These are phyloP conservation scores for Cubamyces sp. DNA, from an alignment of 768 basidiomycete genomes.

Conservation along the genomic window DNA sequence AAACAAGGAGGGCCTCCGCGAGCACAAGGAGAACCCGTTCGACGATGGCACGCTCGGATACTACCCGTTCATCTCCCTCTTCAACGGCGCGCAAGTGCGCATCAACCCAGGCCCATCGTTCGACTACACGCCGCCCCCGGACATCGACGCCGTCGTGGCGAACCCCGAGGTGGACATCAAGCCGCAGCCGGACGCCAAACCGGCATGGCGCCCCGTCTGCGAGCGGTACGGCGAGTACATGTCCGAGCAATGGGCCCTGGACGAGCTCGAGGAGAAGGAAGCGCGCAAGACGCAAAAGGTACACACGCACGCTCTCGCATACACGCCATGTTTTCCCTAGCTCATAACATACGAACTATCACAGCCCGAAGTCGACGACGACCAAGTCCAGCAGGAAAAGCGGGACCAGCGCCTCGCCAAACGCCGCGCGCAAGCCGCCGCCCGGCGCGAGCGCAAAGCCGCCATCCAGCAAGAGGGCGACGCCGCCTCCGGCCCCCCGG, in stretches of 20 bases:
- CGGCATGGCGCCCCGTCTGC: slow-evolving; percentile 76
- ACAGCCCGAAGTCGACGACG: not conserved
- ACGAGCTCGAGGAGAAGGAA: slow-evolving; percentile 76
- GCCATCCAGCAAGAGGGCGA: slow-evolving; percentile 45
- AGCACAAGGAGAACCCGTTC: slow-evolving; percentile 81
- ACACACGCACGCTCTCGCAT: slow-evolving; percentile 4
- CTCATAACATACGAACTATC: not conserved
- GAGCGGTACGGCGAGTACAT: slow-evolving; percentile 89
- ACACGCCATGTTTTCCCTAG: not conserved
- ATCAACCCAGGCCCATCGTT: slow-evolving; percentile 93
- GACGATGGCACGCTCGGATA: slow-evolving; percentile 97
- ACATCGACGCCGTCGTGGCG: slow-evolving; percentile 69
- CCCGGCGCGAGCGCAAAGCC: slow-evolving; percentile 43
- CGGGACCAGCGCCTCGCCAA: slow-evolving; percentile 29
- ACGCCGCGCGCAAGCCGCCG: slow-evolving; percentile 30
- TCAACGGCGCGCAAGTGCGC: slow-evolving; percentile 82
- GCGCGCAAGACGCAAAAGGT: slow-evolving; percentile 41
- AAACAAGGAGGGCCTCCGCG: slow-evolving; percentile 66
- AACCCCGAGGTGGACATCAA: slow-evolving; percentile 37
- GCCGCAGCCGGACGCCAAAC: slow-evolving; percentile 34
- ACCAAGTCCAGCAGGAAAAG: slow-evolving; percentile 21
- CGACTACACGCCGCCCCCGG: slow-evolving; percentile 74
- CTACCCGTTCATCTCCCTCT: slow-evolving; percentile 92
- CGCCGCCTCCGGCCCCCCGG: slow-evolving; percentile 14
- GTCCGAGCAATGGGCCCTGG: slow-evolving; percentile 78